Evolutionary conservation across 257 asterid species (phyloP).

Genomic region (Ajuga chamaepitys): DNA sequence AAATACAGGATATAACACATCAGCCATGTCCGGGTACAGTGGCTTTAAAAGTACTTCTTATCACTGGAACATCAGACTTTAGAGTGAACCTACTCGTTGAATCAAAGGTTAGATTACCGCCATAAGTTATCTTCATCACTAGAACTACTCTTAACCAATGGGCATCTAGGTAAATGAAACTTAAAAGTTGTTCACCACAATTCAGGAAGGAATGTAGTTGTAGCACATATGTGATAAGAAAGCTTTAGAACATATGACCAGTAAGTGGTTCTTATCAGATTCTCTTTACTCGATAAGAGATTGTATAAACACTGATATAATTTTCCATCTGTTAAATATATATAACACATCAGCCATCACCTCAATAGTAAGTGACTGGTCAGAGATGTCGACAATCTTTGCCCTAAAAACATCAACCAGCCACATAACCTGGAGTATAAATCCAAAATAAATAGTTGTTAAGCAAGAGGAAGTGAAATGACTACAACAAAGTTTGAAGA

Average conservation of each 20-base stretch:
- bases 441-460: neutral
- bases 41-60: neutral
- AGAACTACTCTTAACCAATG: neutral
- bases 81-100: neutral
- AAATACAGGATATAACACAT: neutral
- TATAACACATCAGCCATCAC: conserved; percentile 28
- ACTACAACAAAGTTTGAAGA: neutral
- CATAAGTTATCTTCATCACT: neutral
- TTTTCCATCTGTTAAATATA: neutral
- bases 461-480: neutral
- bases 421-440: conserved; percentile 77
- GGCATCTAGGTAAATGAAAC: neutral
- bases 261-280: neutral
- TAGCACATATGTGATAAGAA: neutral
- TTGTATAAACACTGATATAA: neutral
- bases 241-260: neutral
- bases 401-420: conserved; percentile 91
- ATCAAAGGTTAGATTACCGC: neutral
- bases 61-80: neutral
- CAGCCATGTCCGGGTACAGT: neutral
- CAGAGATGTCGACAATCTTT: conserved; percentile 91
- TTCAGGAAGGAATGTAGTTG: neutral
- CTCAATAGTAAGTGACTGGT: conserved; percentile 86
- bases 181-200: neutral
- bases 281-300: neutral